These are phyloP conservation scores for Coniochaeta prunicola DNA, from an alignment of 2,329 filamentous ascomycete species.

Conservation along the genomic window DNA sequence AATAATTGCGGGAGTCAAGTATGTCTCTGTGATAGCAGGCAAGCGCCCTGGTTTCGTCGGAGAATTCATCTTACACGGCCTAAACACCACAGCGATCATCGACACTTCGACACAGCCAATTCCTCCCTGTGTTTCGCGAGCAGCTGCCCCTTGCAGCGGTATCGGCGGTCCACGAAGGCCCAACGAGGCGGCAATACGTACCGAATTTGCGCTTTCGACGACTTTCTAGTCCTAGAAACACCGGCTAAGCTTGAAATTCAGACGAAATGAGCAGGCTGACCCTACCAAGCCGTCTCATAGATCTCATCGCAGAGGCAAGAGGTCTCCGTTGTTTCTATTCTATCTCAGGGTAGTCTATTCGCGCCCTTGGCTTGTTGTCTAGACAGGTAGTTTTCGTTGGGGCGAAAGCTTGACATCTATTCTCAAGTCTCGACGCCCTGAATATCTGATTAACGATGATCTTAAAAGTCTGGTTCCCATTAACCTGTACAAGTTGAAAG, in stretches of 20 bases:
- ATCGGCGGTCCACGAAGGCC: not conserved
- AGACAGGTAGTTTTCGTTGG: too few species aligned
- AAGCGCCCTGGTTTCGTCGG: not conserved
- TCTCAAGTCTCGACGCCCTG: too few species aligned
- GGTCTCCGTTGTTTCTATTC: not conserved
- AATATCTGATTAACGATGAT: too few species aligned
- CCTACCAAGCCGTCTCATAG: not conserved
- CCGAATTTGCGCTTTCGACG: not conserved
- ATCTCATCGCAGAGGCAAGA: not conserved
- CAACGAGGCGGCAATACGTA: not conserved
- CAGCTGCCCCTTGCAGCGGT: not conserved
- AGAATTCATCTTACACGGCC: not conserved
- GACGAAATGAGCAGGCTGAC: conserved; percentile 8
- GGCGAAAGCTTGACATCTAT: too few species aligned
- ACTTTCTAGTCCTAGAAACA: conserved; percentile 2
- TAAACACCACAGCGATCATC: not conserved
- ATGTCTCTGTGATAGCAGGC: not conserved
- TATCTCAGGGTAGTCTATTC: not conserved
- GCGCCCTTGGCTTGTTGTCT: not conserved
- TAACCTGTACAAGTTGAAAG: too few species aligned
- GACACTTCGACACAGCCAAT: not conserved
- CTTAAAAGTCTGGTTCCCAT: too few species aligned
- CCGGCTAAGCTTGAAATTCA: conserved; percentile 6
- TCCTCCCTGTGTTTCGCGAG: not conserved
- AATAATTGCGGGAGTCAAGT: not conserved